Evolutionary conservation across 345 rosid species (phyloP), one percentile per base, ranked within the genome.

Genomic region (Arabis hirsuta): DNA sequence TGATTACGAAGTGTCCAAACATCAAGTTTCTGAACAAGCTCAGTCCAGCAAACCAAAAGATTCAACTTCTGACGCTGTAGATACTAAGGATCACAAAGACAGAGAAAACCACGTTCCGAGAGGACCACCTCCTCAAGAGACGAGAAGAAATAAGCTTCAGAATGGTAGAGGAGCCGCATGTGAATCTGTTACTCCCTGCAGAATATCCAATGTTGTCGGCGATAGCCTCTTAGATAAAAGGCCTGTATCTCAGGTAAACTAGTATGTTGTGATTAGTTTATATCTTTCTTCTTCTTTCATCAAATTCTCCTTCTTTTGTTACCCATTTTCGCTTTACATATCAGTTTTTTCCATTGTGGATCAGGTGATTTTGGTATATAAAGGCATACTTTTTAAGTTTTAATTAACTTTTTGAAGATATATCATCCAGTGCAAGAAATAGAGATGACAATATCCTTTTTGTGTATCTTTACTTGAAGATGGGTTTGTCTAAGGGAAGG

Each of bases 271-370:
- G 24, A 67, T 77, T 79, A 61, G 59, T 13, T 59, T 13, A 36
- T 12, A 53, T 67, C 65, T 48, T 64, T 44, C 43, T 66, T 44
- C 43, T 66, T 63, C 10, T 13, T 26, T 43, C 80, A 74, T 45
- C 88, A 79, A 79, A 84, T 81, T 43, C 78, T 51, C 39, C 62
- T 53, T 72, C 80, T 26, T 54, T 57, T 74, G 64, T 13, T 12
- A 4, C 24, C 22, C 11, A 29, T 29, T 6, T 55, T 22, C 2
- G 1, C 24, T 22, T 22, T 22, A 22, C 24, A 22, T 22, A 22
- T 22, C 1, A 22, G n/a, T 7, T 29, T 54, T 32, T 22, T 22
- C 24, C 42, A 5, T n/a, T 34, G 3, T 5, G 13, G 12, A 55
- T 13, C 6, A n/a, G 24, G 12, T 10, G 3, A 55, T 12, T 29